phyloP scores from a whole-genome alignment of 176 grass and related monocot species.

The Raddia distichophylla region DNA sequence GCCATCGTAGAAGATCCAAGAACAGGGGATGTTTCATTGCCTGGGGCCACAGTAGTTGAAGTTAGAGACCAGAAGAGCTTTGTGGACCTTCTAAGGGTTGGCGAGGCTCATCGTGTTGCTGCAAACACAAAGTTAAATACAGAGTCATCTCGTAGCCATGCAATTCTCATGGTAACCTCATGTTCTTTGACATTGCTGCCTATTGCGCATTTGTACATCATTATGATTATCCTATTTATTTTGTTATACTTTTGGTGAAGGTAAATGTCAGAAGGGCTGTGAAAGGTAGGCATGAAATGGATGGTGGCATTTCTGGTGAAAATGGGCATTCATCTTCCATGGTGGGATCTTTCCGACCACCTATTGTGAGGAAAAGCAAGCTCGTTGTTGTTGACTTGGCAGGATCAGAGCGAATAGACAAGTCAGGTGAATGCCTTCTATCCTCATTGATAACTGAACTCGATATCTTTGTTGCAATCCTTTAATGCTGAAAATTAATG shows the following conservation, averaged over 20 bases:
- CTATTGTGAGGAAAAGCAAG: conserved; percentile 94
- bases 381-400: conserved; percentile 98
- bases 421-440: conserved; percentile 61
- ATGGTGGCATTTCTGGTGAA: conserved; percentile 63
- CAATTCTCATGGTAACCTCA: conserved; percentile 85
- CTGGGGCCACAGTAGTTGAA: conserved; percentile 85
- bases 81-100: conserved; percentile 89
- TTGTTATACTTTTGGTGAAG: conserved; percentile 49
- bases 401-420: conserved; percentile 97
- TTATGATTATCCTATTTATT: not conserved
- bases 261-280: conserved; percentile 91
- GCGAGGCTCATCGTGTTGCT: conserved; percentile 92
- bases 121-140: conserved; percentile 99
- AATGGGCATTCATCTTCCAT: conserved; percentile 89
- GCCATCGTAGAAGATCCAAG: conserved; percentile 98
- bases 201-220: not conserved
- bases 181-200: conserved; percentile 31
- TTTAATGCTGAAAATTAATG: conserved; percentile 32
- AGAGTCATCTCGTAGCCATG: conserved; percentile 97
- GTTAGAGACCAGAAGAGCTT: conserved; percentile 95
- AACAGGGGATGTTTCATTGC: conserved; percentile 92
- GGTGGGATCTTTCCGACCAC: conserved; percentile 80
- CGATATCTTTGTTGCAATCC: not conserved
- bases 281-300: conserved; percentile 79
- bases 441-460: conserved; percentile 2